Evolutionary conservation across 78 protist species (phyloP).

Genomic region (Bigelowiella natans): DNA sequence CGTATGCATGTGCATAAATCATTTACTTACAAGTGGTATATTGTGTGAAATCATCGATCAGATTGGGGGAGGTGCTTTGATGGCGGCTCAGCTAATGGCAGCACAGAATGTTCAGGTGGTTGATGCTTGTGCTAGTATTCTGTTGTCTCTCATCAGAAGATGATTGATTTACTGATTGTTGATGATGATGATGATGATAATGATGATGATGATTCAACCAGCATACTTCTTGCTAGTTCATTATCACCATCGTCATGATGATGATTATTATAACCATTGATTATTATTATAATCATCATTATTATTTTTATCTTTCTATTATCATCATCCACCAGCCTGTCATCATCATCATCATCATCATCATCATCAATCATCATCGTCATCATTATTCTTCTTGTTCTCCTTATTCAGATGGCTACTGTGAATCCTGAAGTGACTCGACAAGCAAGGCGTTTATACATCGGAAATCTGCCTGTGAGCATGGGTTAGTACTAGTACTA

Average conservation of each 20-base stretch:
- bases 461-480: background rate
- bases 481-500: background rate
- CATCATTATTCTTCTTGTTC: background rate
- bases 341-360: no score
- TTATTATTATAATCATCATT: background rate
- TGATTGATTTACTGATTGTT: no score
- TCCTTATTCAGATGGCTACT: background rate
- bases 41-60: background rate
- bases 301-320: background rate
- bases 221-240: no score
- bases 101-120: no score
- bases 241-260: no score
- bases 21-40: background rate
- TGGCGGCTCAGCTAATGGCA: no score
- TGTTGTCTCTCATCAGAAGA: no score
- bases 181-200: no score
- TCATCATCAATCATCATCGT: background rate
- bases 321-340: no score
- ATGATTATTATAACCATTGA: background rate
- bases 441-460: background rate
- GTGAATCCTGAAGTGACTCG: background rate
- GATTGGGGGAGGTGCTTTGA: background rate
- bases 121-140: no score
- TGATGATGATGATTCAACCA: no score
- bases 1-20: background rate